Base-by-base conservation (phyloP, 164 flowering plant genomes). In the Liriodendron chinense region DNA sequence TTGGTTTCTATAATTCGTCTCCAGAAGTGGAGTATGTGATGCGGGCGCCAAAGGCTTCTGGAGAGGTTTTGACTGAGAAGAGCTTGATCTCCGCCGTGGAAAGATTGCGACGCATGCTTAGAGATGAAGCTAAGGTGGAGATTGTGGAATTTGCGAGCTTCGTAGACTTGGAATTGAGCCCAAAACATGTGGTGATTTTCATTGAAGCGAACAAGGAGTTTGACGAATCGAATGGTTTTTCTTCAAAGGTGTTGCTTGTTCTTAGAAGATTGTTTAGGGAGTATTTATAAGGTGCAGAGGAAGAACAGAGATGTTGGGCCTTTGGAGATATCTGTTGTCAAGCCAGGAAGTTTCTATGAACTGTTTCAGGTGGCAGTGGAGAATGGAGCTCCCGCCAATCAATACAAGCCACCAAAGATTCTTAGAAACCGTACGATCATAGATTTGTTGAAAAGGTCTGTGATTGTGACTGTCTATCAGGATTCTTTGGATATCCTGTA, bases 21-120 rank as follows among this genome's bases (percentile, higher is more conserved):
- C 90, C 90, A 14, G 26, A 83, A 79, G 68, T 87, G 47, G 86
- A 86, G 76, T 83, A 74, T 81, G 80, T 87, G 67, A 85, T 70
- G 76, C 80, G 87, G 73, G 81, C 87, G 28, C 88, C 90, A 23
- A 85, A 84, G 72, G 53, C 47, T 53, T 9, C 76, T 49, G 48
- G 8, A 65, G 90, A 87, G 76, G 66, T 85, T 62, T 22, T 85
- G 21, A 85, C 87, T 8, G 88, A 86, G 73, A 83, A 72, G 56
- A 81, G 79, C 18, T 76, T 87, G 77, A 72, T 86, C 68, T 77
- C 85, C 57, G 85, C 86, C 1, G 71, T 87, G 71, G 81, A 65
- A 72, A 71, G 25, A 25, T 80, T 83, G 56, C 83, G 77, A 47
- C 10, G 65, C 64, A 57, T 23, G 49, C 24, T 83, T 5, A 75